Evolutionary conservation across 2,329 filamentous ascomycete genomes (phyloP), one percentile per base, ranked within the genome.

Genomic region (Fusarium sp.): DNA sequence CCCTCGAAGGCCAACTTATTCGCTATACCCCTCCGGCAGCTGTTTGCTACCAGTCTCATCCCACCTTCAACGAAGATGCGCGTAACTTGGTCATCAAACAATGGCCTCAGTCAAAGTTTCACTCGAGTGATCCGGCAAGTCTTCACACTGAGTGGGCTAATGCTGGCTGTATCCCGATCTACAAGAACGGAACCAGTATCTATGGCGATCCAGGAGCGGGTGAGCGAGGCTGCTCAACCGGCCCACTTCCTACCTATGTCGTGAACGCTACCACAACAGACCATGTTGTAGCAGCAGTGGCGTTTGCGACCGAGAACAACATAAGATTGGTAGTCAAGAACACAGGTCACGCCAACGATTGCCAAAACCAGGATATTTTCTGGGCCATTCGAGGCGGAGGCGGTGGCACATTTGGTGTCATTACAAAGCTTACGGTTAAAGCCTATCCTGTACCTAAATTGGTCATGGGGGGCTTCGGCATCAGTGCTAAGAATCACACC

Each of bases 331-430:
- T 22, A 6, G 33, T 53, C 36, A 53, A 53, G 38, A 43, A 53
- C 7, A 53, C 50, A 1, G 50, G 50, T 2, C 50, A 53, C 11
- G 38, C 36, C 22, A 58, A 53, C 9, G 7, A 45, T 4, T 58
- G 56, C 6, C 44, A 58, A 28, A 45, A 58, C 7, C 3, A 26
- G 6, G 40, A 58, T 11, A 18, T 58, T 0, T 53, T 40, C 4
- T 58, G 48, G 31, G 56, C 56, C 5, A 53, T 58, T 14, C 48
- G 56, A 7, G 56, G 56, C 5, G 48, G 56, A 4, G 56, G 56
- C 1, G 48, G 56, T 4, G 56, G 56, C 7, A 52, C 56, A 3
- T 58, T 53, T 33, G 56, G 56, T 38, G 48, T 58, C 42, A 52
- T 58, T 9, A 58, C 48, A 6, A 46, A n/a, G 2, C 6, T 58